Base-by-base conservation (phyloP, 1,139 yeast species). In the Petasospora rhodanensis region DNA sequence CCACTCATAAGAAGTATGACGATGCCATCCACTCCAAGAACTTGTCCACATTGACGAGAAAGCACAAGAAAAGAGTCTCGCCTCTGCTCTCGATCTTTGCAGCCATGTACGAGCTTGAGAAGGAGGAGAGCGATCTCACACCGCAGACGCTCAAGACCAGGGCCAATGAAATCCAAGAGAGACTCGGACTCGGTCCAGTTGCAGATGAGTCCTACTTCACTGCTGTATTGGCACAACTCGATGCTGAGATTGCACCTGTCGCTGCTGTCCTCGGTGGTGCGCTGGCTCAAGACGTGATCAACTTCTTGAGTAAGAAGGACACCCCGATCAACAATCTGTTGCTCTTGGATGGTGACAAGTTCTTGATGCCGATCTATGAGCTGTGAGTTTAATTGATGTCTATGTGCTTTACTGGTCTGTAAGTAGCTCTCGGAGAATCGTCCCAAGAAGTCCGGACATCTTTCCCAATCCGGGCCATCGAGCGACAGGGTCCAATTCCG, bases 261-360 rank as follows among this genome's bases (percentile, higher is more conserved):
- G 79, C 95, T 8, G 95, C 98, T 0, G 74, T 91, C 2, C 52
- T 91, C 8, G 98, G 98, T 8, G 98, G 98, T 1, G 71, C 85
- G 4, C 60, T 91, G 22, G 85, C 95, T 2, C 99, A 91, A 58
- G 96, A 91, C 55, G 81, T 87, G 8, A 82, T 91, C 28, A 94
- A 91, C 57, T 77, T 70, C 34, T 62, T 91, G 38, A 81, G 94
- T 32, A 73, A 73, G 45, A 77, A 79, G 47, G 89, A 84, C 46
- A 70, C 79, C 34, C 96, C 97, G 2, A 68, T 89, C 25, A 89
- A 86, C 52, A 91, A 93, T 56, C 68, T 84, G 32, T 68, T 84
- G 46, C 60, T 91, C 1, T 68, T 87, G 32, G 95, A 89, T 61
- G 89, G 91, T 11, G 58, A 68, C 18, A 66, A 68, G 22, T 68